Conservation (phyloP, 1,284 basidiomycete genomes). For the Wolfiporia cocos region DNA sequence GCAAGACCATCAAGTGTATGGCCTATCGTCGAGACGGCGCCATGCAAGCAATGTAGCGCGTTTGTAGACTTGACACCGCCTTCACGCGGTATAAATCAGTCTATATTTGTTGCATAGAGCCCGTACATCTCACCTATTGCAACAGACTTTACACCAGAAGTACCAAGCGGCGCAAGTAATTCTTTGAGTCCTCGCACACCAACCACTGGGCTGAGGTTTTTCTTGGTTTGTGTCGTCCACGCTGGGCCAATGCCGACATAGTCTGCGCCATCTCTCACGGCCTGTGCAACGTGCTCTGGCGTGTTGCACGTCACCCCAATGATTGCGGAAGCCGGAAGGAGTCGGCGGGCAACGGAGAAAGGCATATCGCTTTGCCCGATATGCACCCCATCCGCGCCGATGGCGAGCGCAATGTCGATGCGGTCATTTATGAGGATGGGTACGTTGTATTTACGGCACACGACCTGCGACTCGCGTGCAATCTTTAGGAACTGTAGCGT, state of each 20-base stretch:
- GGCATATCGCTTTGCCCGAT: constrained; percentile 92
- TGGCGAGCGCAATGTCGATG: constrained; percentile 79
- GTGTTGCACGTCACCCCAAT: constrained; percentile 83
- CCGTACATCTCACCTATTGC: constrained; percentile 84
- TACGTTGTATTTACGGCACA: constrained; percentile 79
- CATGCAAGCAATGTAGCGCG: constrained; percentile 66
- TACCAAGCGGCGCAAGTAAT: constrained; percentile 60
- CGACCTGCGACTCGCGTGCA: constrained; percentile 61
- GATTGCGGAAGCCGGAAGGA: constrained; percentile 69
- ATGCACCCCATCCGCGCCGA: constrained; percentile 79
- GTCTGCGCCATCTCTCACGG: constrained; percentile 60
- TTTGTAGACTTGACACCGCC: constrained; percentile 82
- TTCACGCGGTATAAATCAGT: too few species aligned
- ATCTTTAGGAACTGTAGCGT: constrained; percentile 76
- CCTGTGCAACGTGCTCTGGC: constrained; percentile 52
- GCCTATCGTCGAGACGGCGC: constrained; percentile 52
- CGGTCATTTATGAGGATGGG: constrained; percentile 93
- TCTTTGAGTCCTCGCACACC: constrained; percentile 63
- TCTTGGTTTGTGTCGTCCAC: constrained; percentile 72
- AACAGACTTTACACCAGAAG: constrained; percentile 62
- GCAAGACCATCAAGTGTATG: constrained; percentile 77
- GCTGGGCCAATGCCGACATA: constrained; percentile 87
- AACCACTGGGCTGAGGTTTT: constrained; percentile 50
- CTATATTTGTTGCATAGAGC: too few species aligned
- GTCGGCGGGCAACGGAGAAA: constrained; percentile 55